phyloP scores from a whole-genome alignment of 2,329 filamentous ascomycete genomes.

The Colletotrichum spinosum region DNA sequence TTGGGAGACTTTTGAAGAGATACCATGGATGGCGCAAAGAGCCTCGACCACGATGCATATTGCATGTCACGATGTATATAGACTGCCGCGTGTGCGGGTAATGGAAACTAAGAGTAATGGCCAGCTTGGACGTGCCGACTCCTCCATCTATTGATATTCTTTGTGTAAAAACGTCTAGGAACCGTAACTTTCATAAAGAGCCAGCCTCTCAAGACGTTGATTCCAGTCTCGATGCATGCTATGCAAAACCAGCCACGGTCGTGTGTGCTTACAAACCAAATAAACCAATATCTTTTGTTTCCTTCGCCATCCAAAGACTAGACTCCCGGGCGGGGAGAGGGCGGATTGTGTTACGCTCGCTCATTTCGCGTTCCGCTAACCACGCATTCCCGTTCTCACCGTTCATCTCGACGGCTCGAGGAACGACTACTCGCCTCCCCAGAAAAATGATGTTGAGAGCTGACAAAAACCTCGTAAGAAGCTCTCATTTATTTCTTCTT shows the following conservation, averaged over 20 bases:
- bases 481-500: slow-evolving; percentile 68
- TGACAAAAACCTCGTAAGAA: background rate
- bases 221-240: slow-evolving; percentile 29
- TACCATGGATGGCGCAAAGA: slow-evolving; percentile 16
- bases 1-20: slow-evolving; percentile 7
- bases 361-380: background rate
- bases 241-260: slow-evolving; percentile 32
- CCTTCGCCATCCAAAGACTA: slow-evolving; percentile 27
- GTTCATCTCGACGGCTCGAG: background rate
- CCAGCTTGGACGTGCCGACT: slow-evolving; percentile 32
- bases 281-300: slow-evolving; percentile 10
- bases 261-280: background rate
- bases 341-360: background rate
- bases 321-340: slow-evolving; percentile 23
- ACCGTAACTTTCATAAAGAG: slow-evolving; percentile 36
- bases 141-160: slow-evolving; percentile 32
- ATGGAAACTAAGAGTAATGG: slow-evolving; percentile 28
- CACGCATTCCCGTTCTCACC: background rate
- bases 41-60: too few species aligned
- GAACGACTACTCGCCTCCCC: background rate
- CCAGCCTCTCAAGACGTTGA: slow-evolving; percentile 24
- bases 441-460: background rate
- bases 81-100: background rate
- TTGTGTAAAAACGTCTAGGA: slow-evolving; percentile 35
- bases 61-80: background rate